Evolutionary conservation across 1,139 yeast species (phyloP), one percentile per base, ranked within the genome.

Genomic region (Blastobotrys persicus): DNA sequence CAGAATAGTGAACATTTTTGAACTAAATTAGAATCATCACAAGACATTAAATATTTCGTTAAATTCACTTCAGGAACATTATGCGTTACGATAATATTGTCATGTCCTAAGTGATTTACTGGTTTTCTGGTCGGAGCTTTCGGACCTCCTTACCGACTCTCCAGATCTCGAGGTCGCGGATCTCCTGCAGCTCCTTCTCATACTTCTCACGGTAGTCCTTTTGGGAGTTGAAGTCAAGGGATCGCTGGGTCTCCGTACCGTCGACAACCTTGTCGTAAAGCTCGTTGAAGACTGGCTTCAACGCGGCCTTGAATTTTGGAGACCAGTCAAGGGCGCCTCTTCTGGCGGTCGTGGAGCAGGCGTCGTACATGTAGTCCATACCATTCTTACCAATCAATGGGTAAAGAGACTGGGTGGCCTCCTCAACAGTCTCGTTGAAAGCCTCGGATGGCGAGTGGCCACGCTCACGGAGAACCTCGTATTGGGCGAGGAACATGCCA

Each of bases 271-370:
- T 83, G 74, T 86, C 91, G 81, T 92, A 92, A 70, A 92, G 83
- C 70, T 92, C 95, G 75, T 85, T 81, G 81, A 92, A 92, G 56
- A 92, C 97, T 69, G 98, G 98, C 81, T 92, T 92, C 78, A 92
- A 83, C 70, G 97, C 97, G 67, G 88, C 94, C 84, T 89, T 89
- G 88, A 92, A 92, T 75, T 84, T 78, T 76, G 98, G 98, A 82
- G 92, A 91, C 98, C 98, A 92, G 81, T 92, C 98, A 69, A 92
- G 83, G 71, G 98, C 98, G 82, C 98, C 98, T 81, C 98, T 89
- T 83, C 98, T 88, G 66, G 98, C 98, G 64, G 98, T 92, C 72
- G 98, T 92, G 63, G 98, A 92, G 79, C 98, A 92, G 66, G 98
- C 98, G 72, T 91, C 98, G 84, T 92, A 92, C 98, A 92, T 92